Evolutionary conservation across 2,329 filamentous ascomycete species (phyloP), one percentile per base, ranked within the genome.

Genomic region (Myriosclerotinia duriaeana): DNA sequence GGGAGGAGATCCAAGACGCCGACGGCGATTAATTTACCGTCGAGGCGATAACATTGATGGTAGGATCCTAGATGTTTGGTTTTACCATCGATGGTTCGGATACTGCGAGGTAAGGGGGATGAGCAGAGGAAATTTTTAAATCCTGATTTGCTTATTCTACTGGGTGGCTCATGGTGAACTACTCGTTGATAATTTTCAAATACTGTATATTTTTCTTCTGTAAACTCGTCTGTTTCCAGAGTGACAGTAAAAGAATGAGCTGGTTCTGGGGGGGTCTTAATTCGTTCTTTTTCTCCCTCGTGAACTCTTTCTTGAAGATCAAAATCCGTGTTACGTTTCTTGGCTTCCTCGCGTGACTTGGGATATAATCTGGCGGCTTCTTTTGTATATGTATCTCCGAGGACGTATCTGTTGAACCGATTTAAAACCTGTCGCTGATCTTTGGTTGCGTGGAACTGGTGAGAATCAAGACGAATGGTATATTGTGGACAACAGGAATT

Each of bases 401-500:
- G 79, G 48, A 94, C 82, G 77, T 85, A 85, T 69, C 81, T 86
- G 75, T 91, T 91, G 82, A 93, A 94, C 53, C 89, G 85, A 77
- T 94, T 92, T 71, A 92, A 77, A 1, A 89, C 83, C 75, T 93
- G 89, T 48, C 91, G 83, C 74, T 95, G 92, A 73, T 92, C 88
- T 76, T 85, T 87, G 38, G 85, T 84, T 7, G 90, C 81, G 71
- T 85, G 87, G 78, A 90, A 91, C 50, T 82, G 79, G 56, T 80
- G 77, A 34, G 87, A 86, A 72, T 92, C 89, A 26, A 93, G 81
- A 56, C 90, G 87, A 64, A 95, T 88, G 0, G 90, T 93, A 77
- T 94, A 98, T 75, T 97, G 93, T 54, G 93, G 93, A 77, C 95
- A 99, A 75, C 95, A 99, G 69, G 92, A 91, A 66, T 87, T 83